phyloP scores from a whole-genome alignment of 495 filamentous ascomycete genomes.

The Aspergillus nanangensis region DNA sequence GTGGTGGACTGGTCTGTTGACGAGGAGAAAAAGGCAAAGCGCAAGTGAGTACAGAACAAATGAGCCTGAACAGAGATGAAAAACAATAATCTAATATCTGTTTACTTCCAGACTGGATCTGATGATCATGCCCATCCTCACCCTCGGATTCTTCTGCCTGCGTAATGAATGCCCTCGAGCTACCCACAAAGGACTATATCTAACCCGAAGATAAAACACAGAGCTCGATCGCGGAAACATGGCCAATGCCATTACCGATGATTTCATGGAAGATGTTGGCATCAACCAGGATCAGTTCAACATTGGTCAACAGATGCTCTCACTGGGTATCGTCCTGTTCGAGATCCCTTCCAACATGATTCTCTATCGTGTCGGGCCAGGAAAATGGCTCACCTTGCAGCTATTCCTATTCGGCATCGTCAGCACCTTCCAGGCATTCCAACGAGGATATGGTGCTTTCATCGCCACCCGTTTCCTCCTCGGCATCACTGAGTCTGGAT shows the following conservation, averaged over 20 bases:
- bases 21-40: constrained; percentile 8
- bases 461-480: constrained; percentile 49
- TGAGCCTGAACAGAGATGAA: not conserved
- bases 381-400: constrained; percentile 49
- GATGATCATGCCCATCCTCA: constrained; percentile 11
- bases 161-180: not conserved
- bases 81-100: too few relatives aligned
- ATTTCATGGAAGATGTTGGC: constrained; percentile 47
- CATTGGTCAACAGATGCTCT: constrained; percentile 50
- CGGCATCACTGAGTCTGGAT: constrained; percentile 55
- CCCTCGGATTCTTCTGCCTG: constrained; percentile 8
- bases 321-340: constrained; percentile 51
- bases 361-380: constrained; percentile 50
- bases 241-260: constrained; percentile 44
- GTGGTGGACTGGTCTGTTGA: constrained; percentile 7
- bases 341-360: constrained; percentile 57
- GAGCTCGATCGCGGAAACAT: constrained; percentile 51
- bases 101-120: constrained; percentile 6
- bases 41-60: constrained; percentile 3
- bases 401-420: constrained; percentile 57
- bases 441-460: constrained; percentile 45
- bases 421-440: constrained; percentile 55
- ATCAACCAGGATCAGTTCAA: constrained; percentile 58
- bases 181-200: not conserved
- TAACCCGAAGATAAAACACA: not conserved